Conservation (phyloP, 148 eudicot genomes). For the Diospyros lotus region DNA sequence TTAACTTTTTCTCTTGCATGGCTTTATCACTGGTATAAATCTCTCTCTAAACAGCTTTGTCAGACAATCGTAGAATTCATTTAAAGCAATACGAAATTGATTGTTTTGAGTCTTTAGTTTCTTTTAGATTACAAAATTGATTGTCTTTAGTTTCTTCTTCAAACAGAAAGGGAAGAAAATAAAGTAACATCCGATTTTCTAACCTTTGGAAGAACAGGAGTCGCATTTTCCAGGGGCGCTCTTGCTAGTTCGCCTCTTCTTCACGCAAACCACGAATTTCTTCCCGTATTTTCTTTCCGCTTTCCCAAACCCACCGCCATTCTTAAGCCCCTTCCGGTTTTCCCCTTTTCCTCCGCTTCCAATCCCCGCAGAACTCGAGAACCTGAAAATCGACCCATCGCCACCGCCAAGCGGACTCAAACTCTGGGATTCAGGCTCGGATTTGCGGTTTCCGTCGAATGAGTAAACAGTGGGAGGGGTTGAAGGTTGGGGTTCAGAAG, state of each 20-base stretch:
- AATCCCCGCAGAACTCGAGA: slow-evolving; percentile 38
- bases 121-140: too few relatives aligned
- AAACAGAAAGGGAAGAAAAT: too few relatives aligned
- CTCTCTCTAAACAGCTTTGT: too few relatives aligned
- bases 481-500: slow-evolving; percentile 12
- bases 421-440: slow-evolving; percentile 5
- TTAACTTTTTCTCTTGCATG: too few relatives aligned
- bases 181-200: background rate
- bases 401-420: background rate
- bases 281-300: slow-evolving; percentile 28
- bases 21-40: too few relatives aligned
- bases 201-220: slow-evolving; percentile 61
- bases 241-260: slow-evolving; percentile 55
- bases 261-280: slow-evolving; percentile 45
- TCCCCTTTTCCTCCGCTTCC: slow-evolving; percentile 17
- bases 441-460: background rate
- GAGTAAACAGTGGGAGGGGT: background rate
- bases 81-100: too few relatives aligned
- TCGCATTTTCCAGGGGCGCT: slow-evolving; percentile 35
- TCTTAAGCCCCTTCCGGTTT: slow-evolving; percentile 7
- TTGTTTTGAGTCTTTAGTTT: too few relatives aligned
- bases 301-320: slow-evolving; percentile 13
- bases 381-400: slow-evolving; percentile 38
- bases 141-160: too few relatives aligned
- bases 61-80: too few relatives aligned